Base-by-base conservation (phyloP, 179 eudicot genomes). In the Drosera spatulata region DNA sequence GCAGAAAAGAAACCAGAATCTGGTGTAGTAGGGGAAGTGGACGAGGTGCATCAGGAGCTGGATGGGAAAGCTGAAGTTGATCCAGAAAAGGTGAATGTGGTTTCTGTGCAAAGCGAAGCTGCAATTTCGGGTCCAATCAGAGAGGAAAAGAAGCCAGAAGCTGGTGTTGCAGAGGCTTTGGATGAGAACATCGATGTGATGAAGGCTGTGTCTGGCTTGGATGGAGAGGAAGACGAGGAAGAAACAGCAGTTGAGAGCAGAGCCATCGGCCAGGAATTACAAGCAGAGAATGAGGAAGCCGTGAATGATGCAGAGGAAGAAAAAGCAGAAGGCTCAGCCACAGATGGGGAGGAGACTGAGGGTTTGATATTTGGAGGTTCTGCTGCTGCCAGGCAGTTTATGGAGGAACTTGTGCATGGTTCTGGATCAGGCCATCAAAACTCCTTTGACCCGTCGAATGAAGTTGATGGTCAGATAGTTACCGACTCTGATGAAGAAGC, bases 401-500 rank as follows among this genome's bases (percentile, higher is more conserved):
- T 79, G 53, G 85, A 85, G 76, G 98, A 84, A 70, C 64, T 88
- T 60, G 88, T 79, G 68, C 73, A 59, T 42, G 85, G 66, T 58
- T 72, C 85, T 22, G 80, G 68, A 41, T 22, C 33, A 22, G 33
- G 33, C 33, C 33, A 56, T 2, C 79, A 60, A 43, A 72, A 71
- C 58, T 73, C 81, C 59, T 66, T 37, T 45, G 88, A 78, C 39
- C 68, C 65, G 66, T 54, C 65, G 3, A 76, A 64, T 59, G 70
- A 57, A 65, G 63, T 79, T 60, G 98, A 81, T 66, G 96, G 95
- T 66, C 90, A 88, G 70, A 82, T 86, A 51, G 86, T 81, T 55
- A 80, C 90, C 7, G 99, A 88, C 56, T 86, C 99, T 0, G 97
- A 89, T 10, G 97, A 91, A 71, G 82, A 85, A 74, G 80, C 58